Conservation (phyloP, 768 basidiomycete genomes). For the Boletus pseudo-olivaceus region DNA sequence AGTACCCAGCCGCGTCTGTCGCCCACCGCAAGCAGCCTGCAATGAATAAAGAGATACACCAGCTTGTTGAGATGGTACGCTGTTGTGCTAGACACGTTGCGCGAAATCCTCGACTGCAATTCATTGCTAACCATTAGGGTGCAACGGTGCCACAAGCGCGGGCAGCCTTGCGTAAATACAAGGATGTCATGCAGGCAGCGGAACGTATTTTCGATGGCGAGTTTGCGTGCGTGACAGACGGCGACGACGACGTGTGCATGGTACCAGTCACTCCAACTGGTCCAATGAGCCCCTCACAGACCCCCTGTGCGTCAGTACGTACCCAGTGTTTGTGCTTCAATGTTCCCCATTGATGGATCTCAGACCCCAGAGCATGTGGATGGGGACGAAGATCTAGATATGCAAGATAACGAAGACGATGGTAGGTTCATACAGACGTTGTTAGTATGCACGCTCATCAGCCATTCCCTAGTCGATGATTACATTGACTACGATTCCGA, state of each 20-base stretch:
- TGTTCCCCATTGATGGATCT: slow-evolving; percentile 1
- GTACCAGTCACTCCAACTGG: slow-evolving; percentile 21
- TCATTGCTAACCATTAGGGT: slow-evolving; percentile 48
- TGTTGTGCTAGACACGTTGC: neutral
- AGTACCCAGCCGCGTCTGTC: neutral
- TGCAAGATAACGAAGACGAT: slow-evolving; percentile 51
- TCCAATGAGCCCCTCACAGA: slow-evolving; percentile 29
- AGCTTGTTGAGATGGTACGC: slow-evolving; percentile 61
- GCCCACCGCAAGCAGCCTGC: slow-evolving; percentile 8
- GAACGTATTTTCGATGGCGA: slow-evolving; percentile 82
- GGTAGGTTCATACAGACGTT: slow-evolving; percentile 27
- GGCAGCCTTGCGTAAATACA: slow-evolving; percentile 75
- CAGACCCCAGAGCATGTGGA: slow-evolving; percentile 62
- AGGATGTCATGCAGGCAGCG: slow-evolving; percentile 91
- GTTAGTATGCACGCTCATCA: slow-evolving; percentile 8
- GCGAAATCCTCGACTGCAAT: neutral
- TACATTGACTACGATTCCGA: slow-evolving; percentile 85
- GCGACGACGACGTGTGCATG: slow-evolving; percentile 52
- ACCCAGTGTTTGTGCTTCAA: neutral
- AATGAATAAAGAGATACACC: slow-evolving; percentile 54
- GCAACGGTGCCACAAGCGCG: slow-evolving; percentile 78
- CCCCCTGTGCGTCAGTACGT: slow-evolving; percentile 25
- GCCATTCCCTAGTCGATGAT: slow-evolving; percentile 40
- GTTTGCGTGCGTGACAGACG: slow-evolving; percentile 65
- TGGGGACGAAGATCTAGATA: slow-evolving; percentile 47